A percentile compares a stretch with the other conserved stretches of the same genome.
phyloP scores from a whole-genome alignment of 2,329 filamentous ascomycete species.

The Penicillium sumatraense region DNA sequence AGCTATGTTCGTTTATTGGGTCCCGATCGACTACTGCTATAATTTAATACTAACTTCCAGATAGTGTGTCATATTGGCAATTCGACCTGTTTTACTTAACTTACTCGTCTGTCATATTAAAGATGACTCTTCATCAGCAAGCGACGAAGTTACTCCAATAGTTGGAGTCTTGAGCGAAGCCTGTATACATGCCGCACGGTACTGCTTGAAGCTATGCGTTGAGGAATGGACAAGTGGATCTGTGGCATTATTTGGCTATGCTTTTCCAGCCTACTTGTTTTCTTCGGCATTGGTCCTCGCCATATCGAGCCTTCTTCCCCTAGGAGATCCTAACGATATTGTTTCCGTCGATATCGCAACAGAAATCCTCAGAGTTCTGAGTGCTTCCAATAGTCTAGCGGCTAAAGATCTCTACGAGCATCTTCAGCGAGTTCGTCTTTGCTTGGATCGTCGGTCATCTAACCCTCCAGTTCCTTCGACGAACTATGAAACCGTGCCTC shows the following conservation, averaged over 20 bases:
- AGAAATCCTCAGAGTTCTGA: conserved; percentile 25
- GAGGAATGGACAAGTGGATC: conserved; percentile 39
- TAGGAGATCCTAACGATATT: conserved; percentile 22
- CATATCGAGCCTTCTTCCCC: conserved; percentile 30
- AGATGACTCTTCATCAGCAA: conserved; percentile 7
- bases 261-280: conserved; percentile 39
- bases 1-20: conserved; percentile 27
- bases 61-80: conserved; percentile 39
- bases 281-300: conserved; percentile 34
- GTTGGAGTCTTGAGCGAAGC: conserved; percentile 33
- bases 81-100: conserved; percentile 39
- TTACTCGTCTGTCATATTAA: conserved; percentile 25
- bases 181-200: conserved; percentile 36
- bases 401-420: conserved; percentile 20
- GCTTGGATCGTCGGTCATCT: neutral
- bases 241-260: conserved; percentile 36
- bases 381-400: conserved; percentile 11
- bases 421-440: conserved; percentile 10
- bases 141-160: conserved; percentile 21
- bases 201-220: conserved; percentile 32
- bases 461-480: neutral
- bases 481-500: neutral
- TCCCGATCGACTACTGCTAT: neutral
- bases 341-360: conserved; percentile 27
- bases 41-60: conserved; percentile 1